Percentiles rank a stretch among this genome's conserved stretches.
These are phyloP conservation scores for Incumbomyces delicatus DNA, from an alignment of 2,329 filamentous ascomycete species.

Conservation along the genomic window DNA sequence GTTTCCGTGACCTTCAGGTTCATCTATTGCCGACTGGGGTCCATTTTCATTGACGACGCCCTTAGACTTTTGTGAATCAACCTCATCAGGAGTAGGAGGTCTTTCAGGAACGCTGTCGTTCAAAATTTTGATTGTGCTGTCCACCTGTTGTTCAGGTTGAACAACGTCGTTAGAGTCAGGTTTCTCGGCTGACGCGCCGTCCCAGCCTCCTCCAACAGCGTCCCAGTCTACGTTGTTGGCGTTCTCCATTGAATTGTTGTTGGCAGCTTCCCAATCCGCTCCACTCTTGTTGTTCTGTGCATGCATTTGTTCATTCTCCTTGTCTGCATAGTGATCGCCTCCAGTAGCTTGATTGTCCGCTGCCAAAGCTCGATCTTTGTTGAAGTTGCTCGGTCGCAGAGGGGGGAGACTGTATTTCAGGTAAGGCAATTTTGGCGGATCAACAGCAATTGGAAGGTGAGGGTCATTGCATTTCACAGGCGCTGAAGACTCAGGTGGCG, in stretches of 20 bases:
- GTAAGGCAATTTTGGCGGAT: slow-evolving; percentile 11
- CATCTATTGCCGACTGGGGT: too few relatives aligned
- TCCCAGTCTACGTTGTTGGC: too few relatives aligned
- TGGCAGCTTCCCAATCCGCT: neutral
- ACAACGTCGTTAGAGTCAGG: too few relatives aligned
- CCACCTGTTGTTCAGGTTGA: too few relatives aligned
- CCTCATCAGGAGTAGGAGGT: too few relatives aligned
- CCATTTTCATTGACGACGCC: too few relatives aligned
- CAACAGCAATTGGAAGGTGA: slow-evolving; percentile 8
- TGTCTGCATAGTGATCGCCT: neutral
- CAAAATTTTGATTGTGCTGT: too few relatives aligned
- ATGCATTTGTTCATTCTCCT: neutral
- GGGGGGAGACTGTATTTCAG: slow-evolving; percentile 16
- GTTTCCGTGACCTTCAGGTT: too few relatives aligned
- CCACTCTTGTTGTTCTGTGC: neutral
- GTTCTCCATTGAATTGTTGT: neutral
- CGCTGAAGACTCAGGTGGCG: slow-evolving; percentile 6
- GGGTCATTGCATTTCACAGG: slow-evolving; percentile 6
- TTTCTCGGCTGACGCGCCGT: too few relatives aligned
- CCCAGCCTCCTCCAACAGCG: too few relatives aligned
- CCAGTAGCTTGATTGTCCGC: neutral
- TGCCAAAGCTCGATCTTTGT: neutral
- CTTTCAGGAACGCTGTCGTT: too few relatives aligned
- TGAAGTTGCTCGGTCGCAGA: neutral
- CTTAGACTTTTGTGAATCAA: too few relatives aligned